These are phyloP conservation scores for Hypoxylon sp. DNA, from an alignment of 2,329 filamentous ascomycete species.

Conservation along the genomic window DNA sequence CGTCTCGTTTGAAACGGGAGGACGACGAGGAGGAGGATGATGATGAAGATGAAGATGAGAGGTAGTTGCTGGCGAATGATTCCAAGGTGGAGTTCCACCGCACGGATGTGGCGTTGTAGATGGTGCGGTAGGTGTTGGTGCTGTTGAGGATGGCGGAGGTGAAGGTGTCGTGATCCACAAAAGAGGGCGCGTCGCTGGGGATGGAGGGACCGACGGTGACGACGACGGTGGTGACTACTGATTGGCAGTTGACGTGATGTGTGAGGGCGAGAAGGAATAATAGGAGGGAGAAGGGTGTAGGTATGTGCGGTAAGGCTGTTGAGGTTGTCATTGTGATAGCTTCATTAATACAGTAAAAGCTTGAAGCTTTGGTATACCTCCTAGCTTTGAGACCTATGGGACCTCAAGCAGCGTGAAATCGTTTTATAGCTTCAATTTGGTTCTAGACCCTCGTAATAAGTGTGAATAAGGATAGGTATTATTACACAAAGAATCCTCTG, in stretches of 20 bases:
- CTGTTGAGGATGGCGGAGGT: constrained; percentile 69
- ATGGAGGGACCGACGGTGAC: constrained; percentile 44
- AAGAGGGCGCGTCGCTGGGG: constrained; percentile 49
- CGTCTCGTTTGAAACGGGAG: background rate
- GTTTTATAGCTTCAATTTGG: background rate
- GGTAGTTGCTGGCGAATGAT: constrained; percentile 64
- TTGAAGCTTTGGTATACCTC: background rate
- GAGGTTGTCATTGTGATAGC: background rate
- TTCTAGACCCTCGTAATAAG: background rate
- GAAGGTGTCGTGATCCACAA: constrained; percentile 55
- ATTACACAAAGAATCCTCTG: constrained; percentile 19
- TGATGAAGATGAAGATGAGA: constrained; percentile 46
- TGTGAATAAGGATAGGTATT: background rate
- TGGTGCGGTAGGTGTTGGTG: constrained; percentile 73
- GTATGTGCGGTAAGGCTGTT: background rate
- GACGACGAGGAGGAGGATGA: too few relatives aligned
- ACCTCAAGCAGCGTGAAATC: background rate
- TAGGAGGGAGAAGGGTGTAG: constrained; percentile 17
- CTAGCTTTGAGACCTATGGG: background rate
- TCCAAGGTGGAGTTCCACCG: constrained; percentile 74
- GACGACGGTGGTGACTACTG: constrained; percentile 45
- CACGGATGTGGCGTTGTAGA: constrained; percentile 70
- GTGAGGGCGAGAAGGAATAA: constrained; percentile 22
- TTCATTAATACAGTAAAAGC: background rate
- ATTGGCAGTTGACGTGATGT: constrained; percentile 42